These are phyloP conservation scores for Eimeria maxima DNA, from an alignment of 169 alveolate species.

Conservation along the genomic window DNA sequence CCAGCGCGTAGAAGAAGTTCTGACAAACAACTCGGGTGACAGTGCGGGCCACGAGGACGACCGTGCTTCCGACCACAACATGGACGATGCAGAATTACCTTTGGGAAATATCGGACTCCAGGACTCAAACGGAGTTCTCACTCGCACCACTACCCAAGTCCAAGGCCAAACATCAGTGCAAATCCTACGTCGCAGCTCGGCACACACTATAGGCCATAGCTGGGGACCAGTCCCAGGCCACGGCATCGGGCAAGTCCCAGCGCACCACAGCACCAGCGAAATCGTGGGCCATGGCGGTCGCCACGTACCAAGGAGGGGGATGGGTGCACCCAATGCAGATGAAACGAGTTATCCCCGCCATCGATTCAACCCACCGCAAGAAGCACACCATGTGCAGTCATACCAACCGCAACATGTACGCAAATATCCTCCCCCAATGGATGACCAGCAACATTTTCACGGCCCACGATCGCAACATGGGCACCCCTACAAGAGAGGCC, in stretches of 20 bases:
- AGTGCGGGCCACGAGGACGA: background rate
- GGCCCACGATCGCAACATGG: background rate
- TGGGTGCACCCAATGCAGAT: background rate
- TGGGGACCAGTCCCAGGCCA: constrained; percentile 3
- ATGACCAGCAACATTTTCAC: background rate
- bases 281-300: background rate
- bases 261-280: background rate
- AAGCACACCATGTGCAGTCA: background rate
- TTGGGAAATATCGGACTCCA: background rate
- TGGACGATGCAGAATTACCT: background rate
- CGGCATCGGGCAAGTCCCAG: background rate
- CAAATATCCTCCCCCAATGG: background rate
- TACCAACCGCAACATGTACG: background rate
- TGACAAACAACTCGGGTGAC: background rate
- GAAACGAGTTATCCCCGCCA: background rate
- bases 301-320: background rate
- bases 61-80: background rate
- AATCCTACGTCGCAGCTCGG: background rate
- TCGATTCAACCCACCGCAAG: background rate
- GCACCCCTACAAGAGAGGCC: background rate
- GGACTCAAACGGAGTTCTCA: background rate
- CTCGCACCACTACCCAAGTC: background rate
- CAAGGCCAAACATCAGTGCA: background rate
- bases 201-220: background rate
- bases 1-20: background rate